Conservation (phyloP, 306 rosid species). For the Cucumis sativus region Cucumber_9930_V3 NC_026657.2:24441501-24442000, state of each 20-base stretch:
- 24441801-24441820: constrained; percentile 35
- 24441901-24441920: neutral
- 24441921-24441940: constrained; percentile 26
- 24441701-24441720: constrained; percentile 3
- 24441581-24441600: neutral
- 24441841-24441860: constrained; percentile 58
- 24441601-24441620: neutral
- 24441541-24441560: neutral
- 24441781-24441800: constrained; percentile 18
- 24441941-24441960: constrained; percentile 5
- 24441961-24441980: neutral
- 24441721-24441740: constrained; percentile 13
- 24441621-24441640: neutral
- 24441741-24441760: constrained; percentile 41
- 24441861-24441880: constrained; percentile 26
- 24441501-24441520: no score
- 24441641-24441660: constrained; percentile 4
- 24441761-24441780: constrained; percentile 19
- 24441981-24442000: neutral
- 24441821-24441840: neutral
- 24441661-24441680: neutral
- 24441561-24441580: no score
- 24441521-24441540: no score
- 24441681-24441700: constrained; percentile 5
- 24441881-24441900: constrained; percentile 28